Evolutionary conservation across 1,284 basidiomycete genomes (phyloP).

Genomic region (Jaminaea rosea): DNA sequence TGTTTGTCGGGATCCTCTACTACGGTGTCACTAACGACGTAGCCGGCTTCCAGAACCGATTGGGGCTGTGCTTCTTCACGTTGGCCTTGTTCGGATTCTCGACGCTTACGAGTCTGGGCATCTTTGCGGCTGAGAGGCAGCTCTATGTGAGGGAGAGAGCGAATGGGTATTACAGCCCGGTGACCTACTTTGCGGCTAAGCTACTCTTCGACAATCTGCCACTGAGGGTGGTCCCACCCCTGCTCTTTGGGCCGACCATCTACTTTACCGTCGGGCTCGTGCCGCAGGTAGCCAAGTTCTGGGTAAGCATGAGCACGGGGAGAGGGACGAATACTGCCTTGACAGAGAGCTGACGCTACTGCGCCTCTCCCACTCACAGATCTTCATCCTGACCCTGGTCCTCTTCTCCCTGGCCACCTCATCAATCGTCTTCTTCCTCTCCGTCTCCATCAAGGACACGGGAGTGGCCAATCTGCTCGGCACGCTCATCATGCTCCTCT

Average conservation of each 20-base stretch:
- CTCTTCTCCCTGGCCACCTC: slow-evolving; percentile 91
- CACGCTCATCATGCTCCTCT: slow-evolving; percentile 84
- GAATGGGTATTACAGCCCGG: slow-evolving; percentile 91
- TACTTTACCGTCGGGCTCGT: slow-evolving; percentile 89
- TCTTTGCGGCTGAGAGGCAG: slow-evolving; percentile 88
- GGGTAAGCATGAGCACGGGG: too few relatives aligned
- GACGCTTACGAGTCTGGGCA: slow-evolving; percentile 76
- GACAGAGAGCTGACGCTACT: too few relatives aligned
- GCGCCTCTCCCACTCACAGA: too few relatives aligned
- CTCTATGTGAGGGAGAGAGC: slow-evolving; percentile 93
- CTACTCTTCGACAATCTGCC: slow-evolving; percentile 92
- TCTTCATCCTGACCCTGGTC: slow-evolving; percentile 54
- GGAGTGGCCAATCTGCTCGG: slow-evolving; percentile 87
- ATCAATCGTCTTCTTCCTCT: slow-evolving; percentile 78
- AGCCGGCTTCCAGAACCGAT: slow-evolving; percentile 51
- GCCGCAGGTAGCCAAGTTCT: slow-evolving; percentile 75
- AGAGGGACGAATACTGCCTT: too few relatives aligned
- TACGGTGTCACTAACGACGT: slow-evolving; percentile 60
- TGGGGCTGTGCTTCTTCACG: slow-evolving; percentile 91
- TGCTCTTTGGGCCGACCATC: slow-evolving; percentile 87
- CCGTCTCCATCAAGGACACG: slow-evolving; percentile 72
- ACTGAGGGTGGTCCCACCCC: slow-evolving; percentile 81
- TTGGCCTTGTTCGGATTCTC: slow-evolving; percentile 92
- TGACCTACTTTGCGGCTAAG: slow-evolving; percentile 93
- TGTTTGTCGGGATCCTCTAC: slow-evolving; percentile 73